A percentile compares a stretch with the other conserved stretches of the same genome.
These are phyloP conservation scores for Poteriospumella lacustris DNA, from an alignment of 108 stramenopile species.

Conservation along the genomic window DNA sequence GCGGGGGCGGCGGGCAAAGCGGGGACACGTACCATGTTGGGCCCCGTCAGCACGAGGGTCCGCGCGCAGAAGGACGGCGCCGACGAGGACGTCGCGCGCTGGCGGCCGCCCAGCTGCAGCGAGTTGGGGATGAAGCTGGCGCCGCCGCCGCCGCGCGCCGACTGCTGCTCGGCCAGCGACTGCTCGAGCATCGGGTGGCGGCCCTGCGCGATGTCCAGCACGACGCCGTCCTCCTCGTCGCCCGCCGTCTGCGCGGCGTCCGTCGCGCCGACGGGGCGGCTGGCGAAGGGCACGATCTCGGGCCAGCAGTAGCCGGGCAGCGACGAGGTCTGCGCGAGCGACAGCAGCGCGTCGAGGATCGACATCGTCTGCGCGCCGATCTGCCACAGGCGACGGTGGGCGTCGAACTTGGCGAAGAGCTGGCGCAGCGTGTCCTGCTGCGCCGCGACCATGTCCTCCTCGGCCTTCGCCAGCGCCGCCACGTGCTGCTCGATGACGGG, in stretches of 20 bases:
- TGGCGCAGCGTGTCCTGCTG: slow-evolving; percentile 76
- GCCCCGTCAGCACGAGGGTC: slow-evolving; percentile 83
- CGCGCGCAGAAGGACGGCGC: too few species aligned
- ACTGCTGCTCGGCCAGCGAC: slow-evolving; percentile 24
- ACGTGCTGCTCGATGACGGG: slow-evolving; percentile 68
- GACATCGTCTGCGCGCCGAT: slow-evolving; percentile 74
- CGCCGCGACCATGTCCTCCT: slow-evolving; percentile 60
- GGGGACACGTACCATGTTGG: too few species aligned
- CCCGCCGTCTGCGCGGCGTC: too few species aligned
- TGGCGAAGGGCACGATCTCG: not conserved
- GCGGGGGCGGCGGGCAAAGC: too few species aligned
- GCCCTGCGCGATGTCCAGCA: slow-evolving; percentile 73
- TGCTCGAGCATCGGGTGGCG: slow-evolving; percentile 87
- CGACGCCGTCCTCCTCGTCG: too few species aligned
- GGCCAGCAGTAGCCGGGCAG: slow-evolving; percentile 25
- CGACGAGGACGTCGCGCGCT: not conserved
- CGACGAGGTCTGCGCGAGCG: slow-evolving; percentile 72
- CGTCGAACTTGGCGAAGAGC: slow-evolving; percentile 89
- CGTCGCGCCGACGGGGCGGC: too few species aligned
- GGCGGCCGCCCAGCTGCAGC: not conserved
- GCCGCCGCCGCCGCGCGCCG: slow-evolving; percentile 33
- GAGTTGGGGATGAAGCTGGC: slow-evolving; percentile 92
- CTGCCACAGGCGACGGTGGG: slow-evolving; percentile 72
- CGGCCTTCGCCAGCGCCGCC: slow-evolving; percentile 69
- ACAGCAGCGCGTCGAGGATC: slow-evolving; percentile 84